phyloP scores from a whole-genome alignment of 345 rosid species.

The Populus tremula region DNA sequence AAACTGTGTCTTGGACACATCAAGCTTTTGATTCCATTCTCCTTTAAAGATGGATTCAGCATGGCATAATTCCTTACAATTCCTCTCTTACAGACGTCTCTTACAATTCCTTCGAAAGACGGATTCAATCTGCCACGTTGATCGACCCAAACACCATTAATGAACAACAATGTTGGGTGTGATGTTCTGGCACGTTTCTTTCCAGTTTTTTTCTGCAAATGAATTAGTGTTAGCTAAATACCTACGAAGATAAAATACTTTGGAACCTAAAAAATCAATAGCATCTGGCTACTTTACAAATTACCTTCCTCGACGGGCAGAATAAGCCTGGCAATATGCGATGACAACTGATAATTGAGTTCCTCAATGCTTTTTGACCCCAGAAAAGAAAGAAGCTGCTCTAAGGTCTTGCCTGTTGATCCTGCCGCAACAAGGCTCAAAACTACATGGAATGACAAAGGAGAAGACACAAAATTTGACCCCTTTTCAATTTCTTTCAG shows the following conservation, averaged over 20 bases:
- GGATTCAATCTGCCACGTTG: background rate
- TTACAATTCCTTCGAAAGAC: constrained; percentile 2
- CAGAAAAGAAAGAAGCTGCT: constrained; percentile 7
- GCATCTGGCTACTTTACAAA: too few species aligned
- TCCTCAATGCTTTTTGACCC: background rate
- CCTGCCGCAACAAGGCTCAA: constrained; percentile 14
- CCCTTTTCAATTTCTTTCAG: background rate
- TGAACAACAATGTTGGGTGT: background rate
- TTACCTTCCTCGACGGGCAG: background rate
- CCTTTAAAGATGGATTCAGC: background rate
- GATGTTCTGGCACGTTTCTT: too few species aligned
- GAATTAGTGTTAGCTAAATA: too few species aligned
- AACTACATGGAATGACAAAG: constrained; percentile 3
- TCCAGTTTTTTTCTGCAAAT: too few species aligned
- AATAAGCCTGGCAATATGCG: background rate
- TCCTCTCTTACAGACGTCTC: background rate
- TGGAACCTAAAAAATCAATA: too few species aligned
- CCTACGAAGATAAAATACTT: too few species aligned
- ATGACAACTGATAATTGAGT: background rate
- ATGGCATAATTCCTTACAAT: too few species aligned
- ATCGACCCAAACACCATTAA: constrained; percentile 6
- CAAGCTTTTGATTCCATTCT: constrained; percentile 5
- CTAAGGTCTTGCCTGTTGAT: constrained; percentile 4
- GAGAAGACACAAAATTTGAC: constrained; percentile 13
- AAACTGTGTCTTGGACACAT: background rate